A percentile compares a stretch with the other conserved stretches of the same genome.
Conservation (phyloP, 148 eudicot species). For the Chenopodium berlandieri region DNA sequence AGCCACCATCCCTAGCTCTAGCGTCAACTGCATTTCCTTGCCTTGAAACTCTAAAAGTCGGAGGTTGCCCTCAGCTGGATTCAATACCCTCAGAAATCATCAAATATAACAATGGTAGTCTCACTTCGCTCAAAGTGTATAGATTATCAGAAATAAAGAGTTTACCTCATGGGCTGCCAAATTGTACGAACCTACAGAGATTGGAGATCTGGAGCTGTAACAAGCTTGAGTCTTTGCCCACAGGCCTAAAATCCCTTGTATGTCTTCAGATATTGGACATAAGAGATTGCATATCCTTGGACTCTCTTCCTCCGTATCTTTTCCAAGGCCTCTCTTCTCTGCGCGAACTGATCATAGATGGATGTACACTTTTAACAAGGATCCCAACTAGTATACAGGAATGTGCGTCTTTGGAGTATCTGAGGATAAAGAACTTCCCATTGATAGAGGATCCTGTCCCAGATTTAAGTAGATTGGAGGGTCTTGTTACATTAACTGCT, state of each 20-base stretch:
- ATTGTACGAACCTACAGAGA: slow-evolving; percentile 2
- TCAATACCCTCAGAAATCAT: slow-evolving; percentile 4
- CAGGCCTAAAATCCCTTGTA: neutral
- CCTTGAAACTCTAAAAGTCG: neutral
- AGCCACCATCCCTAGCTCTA: neutral
- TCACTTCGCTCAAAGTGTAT: neutral
- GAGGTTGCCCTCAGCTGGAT: neutral
- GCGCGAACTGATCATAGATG: neutral
- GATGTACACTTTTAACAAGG: neutral
- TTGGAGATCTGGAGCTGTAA: neutral
- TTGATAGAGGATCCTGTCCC: neutral
- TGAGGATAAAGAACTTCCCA: neutral
- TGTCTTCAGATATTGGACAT: neutral
- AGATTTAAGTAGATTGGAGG: neutral
- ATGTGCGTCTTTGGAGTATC: slow-evolving; percentile 7
- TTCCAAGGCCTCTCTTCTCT: slow-evolving; percentile 11
- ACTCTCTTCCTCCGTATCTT: slow-evolving; percentile 8
- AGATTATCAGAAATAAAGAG: neutral
- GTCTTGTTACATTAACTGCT: neutral
- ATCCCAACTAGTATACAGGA: slow-evolving; percentile 15
- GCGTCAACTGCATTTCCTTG: neutral
- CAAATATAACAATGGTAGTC: neutral
- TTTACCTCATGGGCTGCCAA: neutral
- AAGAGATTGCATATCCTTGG: neutral
- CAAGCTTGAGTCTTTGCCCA: slow-evolving; percentile 1